Evolutionary conservation across 1,139 yeast genomes (phyloP), one percentile per base, ranked within the genome.

Genomic region (Candida anutae): DNA sequence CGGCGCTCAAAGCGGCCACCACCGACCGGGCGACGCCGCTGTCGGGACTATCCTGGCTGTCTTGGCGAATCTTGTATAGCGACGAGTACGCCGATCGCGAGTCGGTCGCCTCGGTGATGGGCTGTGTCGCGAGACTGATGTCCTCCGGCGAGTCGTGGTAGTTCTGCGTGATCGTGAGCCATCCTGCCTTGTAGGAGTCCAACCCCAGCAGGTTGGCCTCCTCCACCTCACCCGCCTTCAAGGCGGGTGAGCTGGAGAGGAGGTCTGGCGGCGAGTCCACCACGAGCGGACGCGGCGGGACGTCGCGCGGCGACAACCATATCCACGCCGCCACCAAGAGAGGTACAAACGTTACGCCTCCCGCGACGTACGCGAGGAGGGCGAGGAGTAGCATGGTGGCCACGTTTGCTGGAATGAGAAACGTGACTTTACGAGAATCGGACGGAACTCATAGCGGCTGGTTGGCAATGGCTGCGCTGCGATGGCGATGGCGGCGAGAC

Each of bases 131-230:
- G 2, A 61, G 40, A 10, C 52, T 40, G 31, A 57, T 47, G 24
- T 60, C 62, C 31, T 62, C 60, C 16, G 58, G 40, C 23, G 70
- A 53, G 36, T 72, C 73, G 25, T 77, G 61, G 43, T 80, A 84
- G 40, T 82, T 90, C 35, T 76, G 76, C 0, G 95, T 83, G 6
- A 87, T 85, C 3, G 81, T 74, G 4, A 88, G 55, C 94, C 95
- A 85, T 2, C 95, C 95, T 9, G 74, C 56, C 45, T 72, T 76
- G 41, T 63, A 71, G 0, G 85, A 69, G 21, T 76, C 74, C 5
- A 81, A 71, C 3, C 93, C 94, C 2, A 73, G 53, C 16, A 66
- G 64, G 24, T 59, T 55, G 12, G 55, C 53, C 39, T 82, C 88
- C 35, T 79, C 78, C 6, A 78, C 41, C 34, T 73, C 75, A 0